A percentile compares a stretch with the other conserved stretches of the same genome.
Conservation (phyloP, 139 green algal species). For the Chlorella ohadii region DNA sequence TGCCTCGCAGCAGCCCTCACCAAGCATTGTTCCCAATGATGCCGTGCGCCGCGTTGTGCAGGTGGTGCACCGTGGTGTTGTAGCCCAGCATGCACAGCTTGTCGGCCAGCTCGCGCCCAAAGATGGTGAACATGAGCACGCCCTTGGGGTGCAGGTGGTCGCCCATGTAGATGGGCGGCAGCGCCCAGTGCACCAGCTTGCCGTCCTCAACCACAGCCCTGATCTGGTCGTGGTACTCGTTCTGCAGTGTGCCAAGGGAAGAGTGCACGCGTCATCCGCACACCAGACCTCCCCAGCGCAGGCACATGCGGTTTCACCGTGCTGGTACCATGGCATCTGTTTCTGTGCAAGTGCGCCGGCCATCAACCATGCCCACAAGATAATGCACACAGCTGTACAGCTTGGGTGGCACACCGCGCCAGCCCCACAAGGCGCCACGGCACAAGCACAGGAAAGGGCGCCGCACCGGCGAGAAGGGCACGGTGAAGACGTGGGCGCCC, state of each 20-base stretch:
- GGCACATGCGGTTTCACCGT: too few relatives aligned
- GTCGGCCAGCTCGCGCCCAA: conserved; percentile 16
- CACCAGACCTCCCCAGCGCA: too few relatives aligned
- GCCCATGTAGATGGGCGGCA: conserved; percentile 13
- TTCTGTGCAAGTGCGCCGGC: too few relatives aligned
- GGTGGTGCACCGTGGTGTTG: conserved; percentile 15
- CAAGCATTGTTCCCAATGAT: conserved; percentile 29
- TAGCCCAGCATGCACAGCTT: conserved; percentile 29
- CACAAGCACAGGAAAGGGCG: too few relatives aligned
- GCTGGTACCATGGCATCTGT: too few relatives aligned
- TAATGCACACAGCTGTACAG: too few relatives aligned
- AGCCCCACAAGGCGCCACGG: neutral
- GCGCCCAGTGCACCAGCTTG: neutral
- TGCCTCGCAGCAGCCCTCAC: neutral
- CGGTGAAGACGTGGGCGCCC: conserved; percentile 21
- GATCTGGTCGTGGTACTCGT: conserved; percentile 7
- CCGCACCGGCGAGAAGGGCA: conserved; percentile 27
- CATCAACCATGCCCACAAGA: too few relatives aligned
- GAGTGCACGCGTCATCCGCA: too few relatives aligned
- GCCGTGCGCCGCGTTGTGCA: conserved; percentile 11
- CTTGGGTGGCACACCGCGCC: neutral
- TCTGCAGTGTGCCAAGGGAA: neutral
- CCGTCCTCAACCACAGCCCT: conserved; percentile 18
- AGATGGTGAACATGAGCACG: conserved; percentile 27
- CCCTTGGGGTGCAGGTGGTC: conserved; percentile 11